Evolutionary conservation across 495 filamentous ascomycete species (phyloP), one percentile per base, ranked within the genome.

Genomic region (Apodospora peruviana): DNA sequence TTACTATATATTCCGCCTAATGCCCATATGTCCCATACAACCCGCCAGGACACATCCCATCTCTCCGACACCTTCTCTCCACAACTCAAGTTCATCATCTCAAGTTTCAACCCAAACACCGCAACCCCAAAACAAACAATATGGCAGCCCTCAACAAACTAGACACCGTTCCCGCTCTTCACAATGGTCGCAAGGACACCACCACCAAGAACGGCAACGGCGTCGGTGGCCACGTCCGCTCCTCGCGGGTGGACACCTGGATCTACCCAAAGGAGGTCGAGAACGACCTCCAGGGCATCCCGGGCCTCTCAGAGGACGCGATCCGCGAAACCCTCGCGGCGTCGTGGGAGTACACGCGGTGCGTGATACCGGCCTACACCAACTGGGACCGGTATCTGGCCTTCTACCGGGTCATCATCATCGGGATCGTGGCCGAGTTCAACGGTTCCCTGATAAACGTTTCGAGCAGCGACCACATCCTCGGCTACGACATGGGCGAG

Each of bases 381-480:
- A 53, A 53, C 38, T 53, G 50, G 50, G 11, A 4, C 9, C 32
- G 50, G 18, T 57, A 57, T 36, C 11, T 57, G 10, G 49, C 53
- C 17, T 57, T 57, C 27, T 5, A 9, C 9, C 50, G 53, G 7
- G 42, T 53, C 27, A 48, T 57, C 32, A 35, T 49, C 19, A 45
- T 57, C 9, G 50, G 38, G 5, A 49, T 53, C 42, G 36, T 57
- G 12, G 50, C 53, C 19, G 53, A 57, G 40, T 57, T 53, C 42
- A 40, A 43, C 22, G 53, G 53, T 23, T 23, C 20, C 5, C 21
- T 52, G 14, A 41, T 56, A 17, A 43, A 53, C 32, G 44, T 53
- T 27, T 12, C 20, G 16, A 18, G 4, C 29, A 20, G 32, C 35
- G 40, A 49, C 22, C 14, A 40, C 24, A 22, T 57, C 17, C 27